Conservation (phyloP, 352 stramenopile species). For the Pythium apleroticum region DNA sequence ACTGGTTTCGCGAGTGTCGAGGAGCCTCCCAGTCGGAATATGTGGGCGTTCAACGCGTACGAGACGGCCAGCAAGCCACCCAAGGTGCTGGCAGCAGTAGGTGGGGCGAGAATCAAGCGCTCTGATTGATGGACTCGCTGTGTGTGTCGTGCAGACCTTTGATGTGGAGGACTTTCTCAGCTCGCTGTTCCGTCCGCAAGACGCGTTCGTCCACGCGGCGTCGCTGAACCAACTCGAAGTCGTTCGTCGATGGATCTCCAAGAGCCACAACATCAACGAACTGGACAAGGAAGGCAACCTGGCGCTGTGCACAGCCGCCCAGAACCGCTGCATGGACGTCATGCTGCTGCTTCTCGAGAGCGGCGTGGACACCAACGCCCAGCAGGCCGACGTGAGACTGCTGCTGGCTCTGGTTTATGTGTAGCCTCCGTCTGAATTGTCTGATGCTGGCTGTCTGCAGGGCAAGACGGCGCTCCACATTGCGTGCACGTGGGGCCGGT, state of each 20-base stretch:
- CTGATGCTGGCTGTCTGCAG: slow-evolving; percentile 21
- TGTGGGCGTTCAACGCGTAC: slow-evolving; percentile 21
- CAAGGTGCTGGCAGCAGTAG: slow-evolving; percentile 5
- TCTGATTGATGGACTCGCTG: neutral
- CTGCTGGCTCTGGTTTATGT: too few relatives aligned
- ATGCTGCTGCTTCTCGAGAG: slow-evolving; percentile 47
- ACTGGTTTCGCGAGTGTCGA: neutral
- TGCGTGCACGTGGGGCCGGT: slow-evolving; percentile 54
- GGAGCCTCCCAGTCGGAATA: neutral
- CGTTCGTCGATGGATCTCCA: slow-evolving; percentile 55
- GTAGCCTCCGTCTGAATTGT: slow-evolving; percentile 1
- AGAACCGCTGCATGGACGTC: slow-evolving; percentile 62
- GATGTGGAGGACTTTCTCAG: slow-evolving; percentile 34
- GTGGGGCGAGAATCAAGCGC: neutral
- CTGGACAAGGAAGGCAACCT: slow-evolving; percentile 49
- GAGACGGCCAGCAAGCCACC: slow-evolving; percentile 9
- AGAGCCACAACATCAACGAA: slow-evolving; percentile 44
- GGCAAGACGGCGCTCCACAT: slow-evolving; percentile 52
- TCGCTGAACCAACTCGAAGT: slow-evolving; percentile 68
- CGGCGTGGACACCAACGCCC: slow-evolving; percentile 40
- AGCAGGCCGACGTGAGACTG: slow-evolving; percentile 39
- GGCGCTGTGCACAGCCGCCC: slow-evolving; percentile 50
- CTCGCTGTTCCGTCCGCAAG: slow-evolving; percentile 26
- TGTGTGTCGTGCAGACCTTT: slow-evolving; percentile 32
- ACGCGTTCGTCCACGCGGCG: slow-evolving; percentile 67